Base-by-base conservation (phyloP, 495 filamentous ascomycete species). In the Aspergillus haitiensis region DNA sequence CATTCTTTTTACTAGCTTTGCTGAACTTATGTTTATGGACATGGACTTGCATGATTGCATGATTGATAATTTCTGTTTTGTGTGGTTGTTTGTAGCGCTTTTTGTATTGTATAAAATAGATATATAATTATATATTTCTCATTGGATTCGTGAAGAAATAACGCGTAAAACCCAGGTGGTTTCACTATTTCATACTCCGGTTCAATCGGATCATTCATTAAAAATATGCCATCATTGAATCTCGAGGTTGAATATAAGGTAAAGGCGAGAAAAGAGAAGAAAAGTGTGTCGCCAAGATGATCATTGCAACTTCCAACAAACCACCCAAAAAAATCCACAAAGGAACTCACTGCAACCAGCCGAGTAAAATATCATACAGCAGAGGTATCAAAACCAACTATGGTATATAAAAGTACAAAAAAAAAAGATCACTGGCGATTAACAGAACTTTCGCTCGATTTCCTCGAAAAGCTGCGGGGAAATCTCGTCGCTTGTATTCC, bases 401-500 rank as follows among this genome's bases (percentile, higher is more conserved):
- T 32, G 61, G 61, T 67, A 71, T 63, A 60, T 60, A 47, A 7
- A 7, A 5, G 3, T 18, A 61, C 61, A 46, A 67, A 42, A 50
- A 57, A 34, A 60, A 53, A 27, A 49, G 12, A 18, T 21, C n/a
- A 48, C 21, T 1, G 1, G 21, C 21, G 21, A 27, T 56, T 62
- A 77, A 70, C 78, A 81, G 79, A 98, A 98, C 56, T 87, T 78
- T 57, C 75, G 81, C 72, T 88, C 86, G 68, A 98, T 86, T 73
- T 96, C 93, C 8, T 79, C 77, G 65, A 89, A 86, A 11, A 98
- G 74, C 75, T 89, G 84, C 7, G 94, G 94, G 15, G 82, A 92
- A 54, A 98, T 98, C 81, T 98, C 93, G 72, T 98, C 88, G 63
- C 90, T 95, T 63, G 86, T 90, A 66, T 93, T 84, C 8, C 94